A percentile compares a stretch with the other conserved stretches of the same genome.
These are phyloP conservation scores for Argentina anserina DNA, from an alignment of 306 rosid genomes.

Conservation along the genomic window DNA sequence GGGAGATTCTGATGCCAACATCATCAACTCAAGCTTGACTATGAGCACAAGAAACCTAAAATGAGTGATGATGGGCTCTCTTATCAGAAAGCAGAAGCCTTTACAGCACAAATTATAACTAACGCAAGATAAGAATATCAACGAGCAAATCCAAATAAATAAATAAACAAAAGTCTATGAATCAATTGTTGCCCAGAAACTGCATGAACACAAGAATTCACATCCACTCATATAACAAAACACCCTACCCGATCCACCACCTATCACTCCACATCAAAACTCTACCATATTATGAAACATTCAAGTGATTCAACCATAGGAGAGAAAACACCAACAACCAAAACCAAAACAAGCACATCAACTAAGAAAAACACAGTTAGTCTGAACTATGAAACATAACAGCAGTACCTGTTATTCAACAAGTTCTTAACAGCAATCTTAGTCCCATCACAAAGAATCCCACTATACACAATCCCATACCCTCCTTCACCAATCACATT, in stretches of 20 bases:
- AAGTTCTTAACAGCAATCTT: slow-evolving; percentile 86
- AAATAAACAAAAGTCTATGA: slow-evolving; percentile 9
- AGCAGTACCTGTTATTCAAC: slow-evolving; percentile 81
- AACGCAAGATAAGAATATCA: slow-evolving; percentile 37
- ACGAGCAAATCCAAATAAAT: neutral
- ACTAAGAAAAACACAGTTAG: no score
- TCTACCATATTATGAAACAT: neutral
- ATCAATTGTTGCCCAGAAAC: slow-evolving; percentile 23
- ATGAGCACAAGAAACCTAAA: slow-evolving; percentile 27
- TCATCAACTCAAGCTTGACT: slow-evolving; percentile 19
- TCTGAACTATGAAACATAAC: no score
- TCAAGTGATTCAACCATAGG: no score
- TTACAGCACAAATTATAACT: slow-evolving; percentile 34
- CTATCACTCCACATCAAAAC: neutral
- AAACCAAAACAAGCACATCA: neutral
- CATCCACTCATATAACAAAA: slow-evolving; percentile 3
- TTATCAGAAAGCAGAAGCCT: slow-evolving; percentile 29
- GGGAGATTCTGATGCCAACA: slow-evolving; percentile 21
- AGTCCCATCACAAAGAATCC: slow-evolving; percentile 68
- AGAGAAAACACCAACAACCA: neutral
- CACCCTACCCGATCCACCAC: neutral
- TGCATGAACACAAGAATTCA: neutral
- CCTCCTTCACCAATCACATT: slow-evolving; percentile 98
- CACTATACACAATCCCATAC: slow-evolving; percentile 86
- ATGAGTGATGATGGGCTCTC: slow-evolving; percentile 25